Evolutionary conservation across 495 filamentous ascomycete genomes (phyloP), one percentile per base, ranked within the genome.

Genomic region (Xylaria acuta): DNA sequence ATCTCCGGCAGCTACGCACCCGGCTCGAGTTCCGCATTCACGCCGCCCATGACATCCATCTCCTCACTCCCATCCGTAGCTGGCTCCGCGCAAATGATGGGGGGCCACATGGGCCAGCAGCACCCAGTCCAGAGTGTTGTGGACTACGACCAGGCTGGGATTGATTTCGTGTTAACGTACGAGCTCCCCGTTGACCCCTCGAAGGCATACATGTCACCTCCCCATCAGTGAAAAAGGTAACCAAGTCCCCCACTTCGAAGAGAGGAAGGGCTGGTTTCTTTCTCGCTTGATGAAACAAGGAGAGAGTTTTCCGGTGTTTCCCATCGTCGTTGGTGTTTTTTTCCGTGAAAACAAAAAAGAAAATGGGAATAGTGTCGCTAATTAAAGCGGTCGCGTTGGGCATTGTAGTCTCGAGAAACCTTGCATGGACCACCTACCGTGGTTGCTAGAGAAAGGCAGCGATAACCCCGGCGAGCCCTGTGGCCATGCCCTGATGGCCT

Each of bases 81-180:
- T 69, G 78, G 43, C 67, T 79, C 72, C 76, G 84, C 65, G 80
- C 82, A 62, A 30, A 84, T 73, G 80, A 81, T 45, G 66, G 80
- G 41, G 81, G 80, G 60, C 77, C 81, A 65, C 73, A 81, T 66
- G 78, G 76, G 66, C 27, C 79, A 78, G 76, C 70, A 83, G 78
- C 78, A 82, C 67, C 72, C 76, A 49, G 80, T 74, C 80, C 85
- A 73, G 74, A 82, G 27, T 71, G 81, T 63, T 5, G 81, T 94
- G 72, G 94, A 97, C 75, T 97, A 96, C 81, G 91, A 92, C 75
- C 93, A 97, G 76, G 86, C 95, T 60, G 95, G 94, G 74, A 92
- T 98, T 80, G 95, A 98, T 80, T 98, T 98, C 86, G 94, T 98
- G 64, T 88, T 98, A 83, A 93, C 92, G 94, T 98, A 93, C 84